Percentiles rank a stretch among this genome's conserved stretches.
phyloP scores from a whole-genome alignment of 352 stramenopile species.

The Pythium phragmiticola region DNA sequence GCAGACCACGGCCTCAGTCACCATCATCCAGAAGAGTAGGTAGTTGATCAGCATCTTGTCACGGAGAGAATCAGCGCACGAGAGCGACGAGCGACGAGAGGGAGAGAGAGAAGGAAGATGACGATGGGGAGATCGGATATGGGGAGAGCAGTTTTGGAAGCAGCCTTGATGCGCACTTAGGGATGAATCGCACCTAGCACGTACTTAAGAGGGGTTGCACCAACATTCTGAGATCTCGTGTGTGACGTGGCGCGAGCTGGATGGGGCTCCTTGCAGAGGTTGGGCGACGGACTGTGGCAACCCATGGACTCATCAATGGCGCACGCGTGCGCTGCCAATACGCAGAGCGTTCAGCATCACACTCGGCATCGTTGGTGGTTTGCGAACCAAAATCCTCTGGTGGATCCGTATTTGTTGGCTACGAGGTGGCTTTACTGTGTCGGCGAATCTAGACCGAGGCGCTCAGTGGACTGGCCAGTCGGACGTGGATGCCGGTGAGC shows the following conservation, averaged over 20 bases:
- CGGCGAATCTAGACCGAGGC: no score
- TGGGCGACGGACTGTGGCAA: no score
- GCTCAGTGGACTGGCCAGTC: no score
- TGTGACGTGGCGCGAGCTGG: conserved; percentile 13
- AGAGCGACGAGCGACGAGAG: background rate
- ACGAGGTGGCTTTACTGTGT: no score
- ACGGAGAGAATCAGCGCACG: background rate
- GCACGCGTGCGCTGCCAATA: no score
- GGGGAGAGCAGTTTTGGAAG: background rate
- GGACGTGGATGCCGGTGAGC: no score
- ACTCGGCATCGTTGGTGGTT: no score
- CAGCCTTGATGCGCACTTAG: conserved; percentile 8
- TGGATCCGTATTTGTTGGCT: no score
- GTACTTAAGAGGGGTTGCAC: conserved; percentile 15
- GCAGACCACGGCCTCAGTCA: conserved; percentile 45
- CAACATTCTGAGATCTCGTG: conserved; percentile 7
- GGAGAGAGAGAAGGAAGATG: background rate
- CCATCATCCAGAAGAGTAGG: conserved; percentile 59
- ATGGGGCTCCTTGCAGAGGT: background rate
- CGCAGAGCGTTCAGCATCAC: no score
- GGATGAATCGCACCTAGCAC: background rate
- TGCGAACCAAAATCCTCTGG: no score
- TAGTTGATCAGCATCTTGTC: conserved; percentile 58
- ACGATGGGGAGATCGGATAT: background rate
- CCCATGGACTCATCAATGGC: no score